Evolutionary conservation across 2,329 filamentous ascomycete genomes (phyloP), one percentile per base, ranked within the genome.

Genomic region (Alternaria gaisen): DNA sequence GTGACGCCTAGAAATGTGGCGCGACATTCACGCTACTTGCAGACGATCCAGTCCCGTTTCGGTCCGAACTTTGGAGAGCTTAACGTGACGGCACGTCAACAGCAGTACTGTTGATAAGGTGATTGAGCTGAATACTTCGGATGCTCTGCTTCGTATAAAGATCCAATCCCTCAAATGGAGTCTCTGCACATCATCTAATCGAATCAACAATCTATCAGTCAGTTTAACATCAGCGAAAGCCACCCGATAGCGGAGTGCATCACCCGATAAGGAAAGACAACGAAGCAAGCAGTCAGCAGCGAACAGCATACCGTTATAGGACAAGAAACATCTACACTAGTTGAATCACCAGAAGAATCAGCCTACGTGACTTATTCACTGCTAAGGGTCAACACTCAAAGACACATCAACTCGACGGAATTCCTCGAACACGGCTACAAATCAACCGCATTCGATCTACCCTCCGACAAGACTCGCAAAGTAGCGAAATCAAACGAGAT

Each of bases 1-100:
- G 63, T 72, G 70, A 71, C 50, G 22, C 54, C 56, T 11, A 46
- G 59, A 30, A 53, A 61, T 60, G 66, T 72, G 68, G 68, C 68
- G 68, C 67, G 65, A 69, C 63, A 26, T 64, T 67, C 67, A 66
- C 60, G 53, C 32, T 50, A 50, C 46, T 12, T 34, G 20, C 46
- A 50, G 30, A 50, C 32, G 46, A 50, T 50, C 32, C 22, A 36
- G 16, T 22, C 46, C 46, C 46, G 20, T 26, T 50, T 50, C 46
- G 46, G 32, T n/a, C 46, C 32, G 46, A 50, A 24, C 20, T 22
- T 50, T 36, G 14, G 46, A 50, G 20, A 38, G 32, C 9, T 50
- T 51, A 58, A 54, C 58, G 55, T 59, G 61, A 60, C 61, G 10
- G 22, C 51, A 60, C 52, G 46, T 60, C 50, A 52, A 58, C 48